Base-by-base conservation (phyloP, 1,139 yeast species). In the Debaryomycetaceae sp. region DNA sequence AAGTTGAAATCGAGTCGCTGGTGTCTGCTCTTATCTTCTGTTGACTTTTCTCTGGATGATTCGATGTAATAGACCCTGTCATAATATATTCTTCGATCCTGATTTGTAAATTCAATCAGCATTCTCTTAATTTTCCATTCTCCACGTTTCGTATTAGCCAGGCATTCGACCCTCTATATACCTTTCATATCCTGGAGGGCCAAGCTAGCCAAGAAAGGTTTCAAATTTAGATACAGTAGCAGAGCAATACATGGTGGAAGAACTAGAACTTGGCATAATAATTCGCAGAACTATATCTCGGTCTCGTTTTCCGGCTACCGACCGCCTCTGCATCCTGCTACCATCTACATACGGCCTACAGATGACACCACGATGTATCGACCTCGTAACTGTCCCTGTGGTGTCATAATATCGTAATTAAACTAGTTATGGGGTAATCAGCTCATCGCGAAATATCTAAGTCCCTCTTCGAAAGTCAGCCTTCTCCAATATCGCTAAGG, bases 11-110 rank as follows among this genome's bases (percentile, higher is more conserved):
- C 6, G 57, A 47, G 34, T 48, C 48, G 41, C 54, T 58, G 4
- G 53, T 49, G 40, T 46, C 44, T n/a, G 47, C 45, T 42, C 50
- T 47, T 39, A 51, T 53, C 36, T 52, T 52, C 39, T 50, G 42
- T 33, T 40, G 38, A 38, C 50, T 47, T 27, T 44, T 41, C 8
- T 42, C 43, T 23, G 55, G 48, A 48, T 46, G 45, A 13, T 33
- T 34, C 31, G 24, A 42, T 41, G 24, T 42, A 36, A 43, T 40
- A 24, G 24, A 22, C n/a, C 31, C 11, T 27, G 31, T 8, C 31
- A 27, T 27, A 33, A 40, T 40, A 40, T 40, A 36, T 23, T 6
- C 36, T 35, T 36, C 7, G 14, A 22, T 23, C 11, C 24, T n/a
- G 20, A 22, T 22, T 17, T 14, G 6, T 36, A 8, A 34, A 2